These are phyloP conservation scores for Parachaetomium inaequale DNA, from an alignment of 495 filamentous ascomycete genomes.

Conservation along the genomic window DNA sequence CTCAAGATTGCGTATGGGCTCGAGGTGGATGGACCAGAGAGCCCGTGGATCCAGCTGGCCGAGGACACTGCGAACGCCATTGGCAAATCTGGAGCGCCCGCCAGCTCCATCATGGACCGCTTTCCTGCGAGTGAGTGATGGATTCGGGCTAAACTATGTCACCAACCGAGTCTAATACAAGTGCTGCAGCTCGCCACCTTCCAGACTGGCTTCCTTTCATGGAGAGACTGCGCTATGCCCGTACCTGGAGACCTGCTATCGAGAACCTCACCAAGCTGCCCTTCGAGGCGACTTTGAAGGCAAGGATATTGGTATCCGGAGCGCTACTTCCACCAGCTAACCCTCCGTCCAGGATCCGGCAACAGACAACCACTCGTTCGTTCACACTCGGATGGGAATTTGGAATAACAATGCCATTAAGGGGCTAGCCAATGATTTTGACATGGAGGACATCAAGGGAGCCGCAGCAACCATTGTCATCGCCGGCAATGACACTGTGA, in stretches of 20 bases:
- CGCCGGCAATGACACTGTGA: constrained; percentile 48
- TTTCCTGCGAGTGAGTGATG: constrained; percentile 36
- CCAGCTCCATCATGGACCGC: constrained; percentile 45
- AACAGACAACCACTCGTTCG: constrained; percentile 32
- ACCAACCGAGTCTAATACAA: neutral
- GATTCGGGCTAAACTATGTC: neutral
- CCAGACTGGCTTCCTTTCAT: constrained; percentile 44
- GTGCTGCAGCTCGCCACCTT: constrained; percentile 34
- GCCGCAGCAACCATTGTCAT: constrained; percentile 49
- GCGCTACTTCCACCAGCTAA: neutral
- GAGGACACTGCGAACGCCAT: constrained; percentile 42
- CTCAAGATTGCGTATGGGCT: constrained; percentile 46
- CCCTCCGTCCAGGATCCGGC: constrained; percentile 5
- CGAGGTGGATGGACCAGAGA: constrained; percentile 36
- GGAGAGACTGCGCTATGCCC: constrained; percentile 36
- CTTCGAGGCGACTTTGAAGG: constrained; percentile 29
- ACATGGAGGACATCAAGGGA: constrained; percentile 47
- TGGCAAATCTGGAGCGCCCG: constrained; percentile 45
- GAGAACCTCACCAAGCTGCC: constrained; percentile 31
- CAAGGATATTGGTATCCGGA: constrained; percentile 20
- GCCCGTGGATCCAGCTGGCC: constrained; percentile 44
- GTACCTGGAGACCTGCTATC: constrained; percentile 38
- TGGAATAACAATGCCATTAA: constrained; percentile 24
- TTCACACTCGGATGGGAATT: constrained; percentile 32
- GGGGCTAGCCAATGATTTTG: constrained; percentile 35